Conservation (phyloP, 331 rosid genomes). For the Malus hybrid region DNA sequence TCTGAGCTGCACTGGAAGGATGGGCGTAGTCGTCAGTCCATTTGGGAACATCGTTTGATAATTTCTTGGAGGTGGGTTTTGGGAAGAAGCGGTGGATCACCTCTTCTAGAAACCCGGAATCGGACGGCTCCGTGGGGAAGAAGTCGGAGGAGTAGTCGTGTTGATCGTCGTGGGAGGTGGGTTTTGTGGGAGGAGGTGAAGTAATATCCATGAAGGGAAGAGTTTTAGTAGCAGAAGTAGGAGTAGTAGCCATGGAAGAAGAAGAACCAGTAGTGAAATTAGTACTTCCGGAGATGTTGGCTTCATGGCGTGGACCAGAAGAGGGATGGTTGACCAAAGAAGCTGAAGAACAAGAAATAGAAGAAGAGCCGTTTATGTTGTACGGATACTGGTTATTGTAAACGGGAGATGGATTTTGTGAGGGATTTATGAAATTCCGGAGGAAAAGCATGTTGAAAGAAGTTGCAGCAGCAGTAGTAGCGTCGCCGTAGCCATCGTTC, state of each 20-base stretch:
- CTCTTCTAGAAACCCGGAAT: constrained; percentile 75
- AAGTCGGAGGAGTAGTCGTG: constrained; percentile 23
- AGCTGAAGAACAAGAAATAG: background rate
- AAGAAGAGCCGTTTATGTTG: background rate
- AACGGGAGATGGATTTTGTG: constrained; percentile 2
- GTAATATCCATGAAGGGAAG: background rate
- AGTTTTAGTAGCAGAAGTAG: background rate
- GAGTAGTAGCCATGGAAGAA: background rate
- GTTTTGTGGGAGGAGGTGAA: background rate
- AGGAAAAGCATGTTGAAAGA: constrained; percentile 50
- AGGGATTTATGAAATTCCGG: constrained; percentile 31
- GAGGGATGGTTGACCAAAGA: background rate
- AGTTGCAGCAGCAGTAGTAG: background rate
- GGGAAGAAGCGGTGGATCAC: constrained; percentile 54
- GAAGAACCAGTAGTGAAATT: background rate
- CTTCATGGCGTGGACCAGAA: background rate
- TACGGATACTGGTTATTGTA: background rate
- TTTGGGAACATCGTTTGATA: background rate
- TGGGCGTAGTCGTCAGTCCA: background rate
- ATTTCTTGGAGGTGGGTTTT: constrained; percentile 14
- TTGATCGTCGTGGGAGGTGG: background rate
- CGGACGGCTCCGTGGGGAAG: constrained; percentile 41
- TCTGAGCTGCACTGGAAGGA: background rate
- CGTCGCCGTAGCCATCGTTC: background rate
- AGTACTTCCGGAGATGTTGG: background rate